Evolutionary conservation across 2,329 filamentous ascomycete genomes (phyloP), one percentile per base, ranked within the genome.

Genomic region (Colletotrichum australisinense): DNA sequence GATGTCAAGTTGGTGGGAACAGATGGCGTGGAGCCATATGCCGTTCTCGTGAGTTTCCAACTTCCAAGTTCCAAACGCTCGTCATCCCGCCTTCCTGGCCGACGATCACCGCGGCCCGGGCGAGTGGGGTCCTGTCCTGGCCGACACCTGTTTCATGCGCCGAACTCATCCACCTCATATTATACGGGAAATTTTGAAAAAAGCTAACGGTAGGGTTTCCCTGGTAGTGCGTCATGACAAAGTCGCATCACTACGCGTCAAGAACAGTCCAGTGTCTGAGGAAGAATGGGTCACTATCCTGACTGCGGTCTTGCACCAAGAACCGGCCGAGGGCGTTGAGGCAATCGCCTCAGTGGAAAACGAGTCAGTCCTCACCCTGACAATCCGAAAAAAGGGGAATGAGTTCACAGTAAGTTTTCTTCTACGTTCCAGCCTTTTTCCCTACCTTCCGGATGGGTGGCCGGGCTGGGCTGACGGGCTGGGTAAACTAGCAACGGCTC

Each of bases 271-370:
- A n/a, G 88, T 88, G 73, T 85, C 87, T 26, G 83, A 89, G 70
- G 84, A 87, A n/a, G 92, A 95, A 80, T 95, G 93, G 93, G 87
- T 91, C 79, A 78, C 81, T 16, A 88, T 93, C 63, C 82, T 95
- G 22, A 83, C 84, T 59, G 85, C 87, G 59, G 82, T 92, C 60
- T 84, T 95, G 42, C 84, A 90, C 11, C 83, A 87, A 66, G 83
- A 86, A 56, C 81, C 85, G 14, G 78, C 88, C 57, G 82, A 87
- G 22, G 88, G 88, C 72, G 86, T 93, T 28, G 89, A 93, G 75
- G 85, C 86, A 24, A 86, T 90, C 24, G 93, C 92, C 26, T 86
- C 89, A 4, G 84, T 93, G 58, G 84, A 87, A 60, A 85, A 86
- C 58, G 86, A 87, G 70, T 80, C 83, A 24, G 85, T 84, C 2